Evolutionary conservation across 1,284 basidiomycete species (phyloP), one percentile per base, ranked within the genome.

Genomic region (Trametes versicolor): DNA sequence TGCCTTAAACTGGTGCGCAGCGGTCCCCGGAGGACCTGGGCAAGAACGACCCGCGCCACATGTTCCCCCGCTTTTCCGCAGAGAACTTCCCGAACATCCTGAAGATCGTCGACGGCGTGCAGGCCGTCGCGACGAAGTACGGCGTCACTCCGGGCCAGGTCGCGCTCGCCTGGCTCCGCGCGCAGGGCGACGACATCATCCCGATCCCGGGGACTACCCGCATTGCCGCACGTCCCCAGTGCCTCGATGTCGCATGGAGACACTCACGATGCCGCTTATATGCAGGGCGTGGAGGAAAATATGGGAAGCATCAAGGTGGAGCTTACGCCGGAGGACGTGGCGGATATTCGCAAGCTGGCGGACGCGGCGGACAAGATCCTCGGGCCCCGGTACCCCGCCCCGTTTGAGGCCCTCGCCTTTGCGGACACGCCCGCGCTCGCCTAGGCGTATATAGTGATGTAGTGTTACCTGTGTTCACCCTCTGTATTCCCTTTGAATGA

Each of bases 1-100:
- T n/a, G n/a, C n/a, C n/a, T n/a, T n/a, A n/a, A n/a, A n/a, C n/a
- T n/a, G n/a, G n/a, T n/a, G 41, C 66, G 82, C 58, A 84, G 82
- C 82, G 80, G 75, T 82, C 79, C 10, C 76, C 77, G 4, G 81
- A 82, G 27, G 87, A 90, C 71, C 82, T 90, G 56, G 80, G 80
- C 10, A 78, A 80, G 43, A 82, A 76, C 48, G 88, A 89, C 71
- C 77, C 80, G 60, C 77, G 84, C 32, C 70, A 71, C 1, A 58
- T 12, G 0, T 62, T 82, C 27, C 81, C 78, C 47, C 77, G 77
- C 23, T 79, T 79, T 71, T 75, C 74, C 32, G 74, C 75, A 21
- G 81, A 83, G 72, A 83, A 85, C 72, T 81, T 84, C 65, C 72
- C 76, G 17, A 78, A 81, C 67, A 83, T 85, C 71, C 71, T 82